A percentile compares a stretch with the other conserved stretches of the same genome.
Evolutionary conservation across 2,329 filamentous ascomycete genomes (phyloP).

Genomic region (Zarea fungicola): DNA sequence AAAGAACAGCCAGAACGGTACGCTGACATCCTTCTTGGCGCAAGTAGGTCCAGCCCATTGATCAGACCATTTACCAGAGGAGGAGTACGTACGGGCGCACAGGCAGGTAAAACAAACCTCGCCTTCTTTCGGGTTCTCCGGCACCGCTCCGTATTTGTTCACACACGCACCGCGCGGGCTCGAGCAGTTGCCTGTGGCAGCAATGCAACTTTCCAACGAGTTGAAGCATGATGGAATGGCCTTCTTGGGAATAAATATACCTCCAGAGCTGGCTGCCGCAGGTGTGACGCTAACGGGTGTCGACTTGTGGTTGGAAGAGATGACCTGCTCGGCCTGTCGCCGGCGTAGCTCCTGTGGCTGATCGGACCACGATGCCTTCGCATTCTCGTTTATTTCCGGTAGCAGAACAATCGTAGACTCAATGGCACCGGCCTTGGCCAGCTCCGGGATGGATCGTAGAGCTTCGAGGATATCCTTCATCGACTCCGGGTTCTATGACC

Average conservation of each 20-base stretch:
- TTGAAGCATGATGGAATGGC: conserved; percentile 69
- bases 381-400: conserved; percentile 38
- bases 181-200: conserved; percentile 71
- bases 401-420: conserved; percentile 54
- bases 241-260: conserved; percentile 31
- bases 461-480: conserved; percentile 32
- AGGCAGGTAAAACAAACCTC: conserved; percentile 70
- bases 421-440: conserved; percentile 45
- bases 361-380: conserved; percentile 36
- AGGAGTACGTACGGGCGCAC: conserved; percentile 60
- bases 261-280: conserved; percentile 23
- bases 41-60: conserved; percentile 83
- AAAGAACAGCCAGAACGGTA: conserved; percentile 81
- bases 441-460: conserved; percentile 39
- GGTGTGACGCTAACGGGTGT: conserved; percentile 20
- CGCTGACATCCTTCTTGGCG: conserved; percentile 86
- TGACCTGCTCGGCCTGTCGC: conserved; percentile 44
- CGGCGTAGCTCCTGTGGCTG: conserved; percentile 40
- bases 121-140: conserved; percentile 21
- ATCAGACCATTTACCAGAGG: conserved; percentile 55
- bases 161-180: conserved; percentile 75
- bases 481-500: conserved; percentile 28
- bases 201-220: conserved; percentile 61
- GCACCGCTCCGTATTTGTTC: conserved; percentile 49
- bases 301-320: conserved; percentile 31